Conservation (phyloP, 2,329 filamentous ascomycete species). For the Chalara sp. region DNA sequence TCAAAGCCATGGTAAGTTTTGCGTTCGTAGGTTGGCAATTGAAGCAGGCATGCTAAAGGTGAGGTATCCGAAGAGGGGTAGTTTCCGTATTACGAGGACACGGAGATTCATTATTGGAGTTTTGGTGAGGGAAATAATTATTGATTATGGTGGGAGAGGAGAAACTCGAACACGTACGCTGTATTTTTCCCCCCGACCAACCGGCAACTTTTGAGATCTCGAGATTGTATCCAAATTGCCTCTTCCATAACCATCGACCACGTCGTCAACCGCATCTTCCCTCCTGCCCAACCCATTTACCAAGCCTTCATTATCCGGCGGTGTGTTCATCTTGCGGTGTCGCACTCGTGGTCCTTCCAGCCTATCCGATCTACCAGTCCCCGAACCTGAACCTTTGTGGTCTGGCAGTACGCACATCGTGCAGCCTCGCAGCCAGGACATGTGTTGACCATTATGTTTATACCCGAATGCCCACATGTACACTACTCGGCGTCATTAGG, state of each 20-base stretch:
- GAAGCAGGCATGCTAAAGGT: not conserved
- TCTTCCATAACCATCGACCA: not conserved
- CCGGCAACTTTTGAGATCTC: too few relatives aligned
- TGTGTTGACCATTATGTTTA: constrained; percentile 1
- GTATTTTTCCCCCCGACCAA: not conserved
- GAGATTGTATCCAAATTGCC: not conserved
- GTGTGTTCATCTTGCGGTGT: not conserved
- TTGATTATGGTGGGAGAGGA: not conserved
- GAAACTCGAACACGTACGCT: not conserved
- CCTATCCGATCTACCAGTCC: not conserved
- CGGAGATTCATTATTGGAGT: not conserved
- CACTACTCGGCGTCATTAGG: constrained; percentile 1
- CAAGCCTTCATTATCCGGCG: too few relatives aligned
- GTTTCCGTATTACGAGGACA: not conserved
- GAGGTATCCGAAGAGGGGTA: not conserved
- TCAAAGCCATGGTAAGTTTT: not conserved
- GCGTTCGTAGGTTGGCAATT: not conserved
- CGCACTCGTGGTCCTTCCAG: not conserved
- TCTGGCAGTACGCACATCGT: constrained; percentile 3
- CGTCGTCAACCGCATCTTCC: too few relatives aligned
- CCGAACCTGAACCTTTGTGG: constrained; percentile 1
- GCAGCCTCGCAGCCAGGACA: not conserved
- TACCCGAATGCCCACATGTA: not conserved
- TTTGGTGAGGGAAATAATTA: not conserved
- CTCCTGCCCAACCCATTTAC: too few relatives aligned